These are phyloP conservation scores for Botryotinia convoluta DNA, from an alignment of 2,329 filamentous ascomycete species.

Conservation along the genomic window DNA sequence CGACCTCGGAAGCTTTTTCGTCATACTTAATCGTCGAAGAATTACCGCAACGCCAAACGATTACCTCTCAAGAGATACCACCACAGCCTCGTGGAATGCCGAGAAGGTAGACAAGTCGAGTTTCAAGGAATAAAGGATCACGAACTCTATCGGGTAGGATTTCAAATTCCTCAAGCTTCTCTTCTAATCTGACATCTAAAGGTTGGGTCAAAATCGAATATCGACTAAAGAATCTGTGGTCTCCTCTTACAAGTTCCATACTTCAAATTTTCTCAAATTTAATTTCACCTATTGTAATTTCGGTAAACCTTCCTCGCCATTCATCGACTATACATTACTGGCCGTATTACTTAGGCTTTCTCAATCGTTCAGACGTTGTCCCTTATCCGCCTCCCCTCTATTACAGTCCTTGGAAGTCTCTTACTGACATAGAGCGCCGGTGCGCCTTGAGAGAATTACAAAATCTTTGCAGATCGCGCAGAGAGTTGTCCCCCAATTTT, in stretches of 20 bases:
- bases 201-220: background rate
- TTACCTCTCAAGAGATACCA: background rate
- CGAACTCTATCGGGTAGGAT: slow-evolving; percentile 3
- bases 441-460: slow-evolving; percentile 9
- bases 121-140: slow-evolving; percentile 22
- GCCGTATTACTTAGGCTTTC: background rate
- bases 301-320: background rate
- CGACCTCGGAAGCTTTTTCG: background rate
- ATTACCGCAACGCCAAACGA: too few relatives aligned
- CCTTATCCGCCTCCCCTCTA: slow-evolving; percentile 7
- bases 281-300: background rate
- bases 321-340: background rate
- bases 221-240: background rate
- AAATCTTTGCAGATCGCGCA: too few relatives aligned
- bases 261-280: background rate
- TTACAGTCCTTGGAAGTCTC: slow-evolving; percentile 15
- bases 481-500: too few relatives aligned
- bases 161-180: background rate
- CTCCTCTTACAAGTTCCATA: too few relatives aligned
- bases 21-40: background rate
- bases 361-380: slow-evolving; percentile 5
- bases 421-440: background rate
- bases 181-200: background rate
- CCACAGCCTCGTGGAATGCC: background rate
- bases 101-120: slow-evolving; percentile 14